Percentiles rank a stretch among this genome's conserved stretches.
These are phyloP conservation scores for Penicillium occitanis DNA, from an alignment of 2,329 filamentous ascomycete genomes.

Conservation along the genomic window DNA sequence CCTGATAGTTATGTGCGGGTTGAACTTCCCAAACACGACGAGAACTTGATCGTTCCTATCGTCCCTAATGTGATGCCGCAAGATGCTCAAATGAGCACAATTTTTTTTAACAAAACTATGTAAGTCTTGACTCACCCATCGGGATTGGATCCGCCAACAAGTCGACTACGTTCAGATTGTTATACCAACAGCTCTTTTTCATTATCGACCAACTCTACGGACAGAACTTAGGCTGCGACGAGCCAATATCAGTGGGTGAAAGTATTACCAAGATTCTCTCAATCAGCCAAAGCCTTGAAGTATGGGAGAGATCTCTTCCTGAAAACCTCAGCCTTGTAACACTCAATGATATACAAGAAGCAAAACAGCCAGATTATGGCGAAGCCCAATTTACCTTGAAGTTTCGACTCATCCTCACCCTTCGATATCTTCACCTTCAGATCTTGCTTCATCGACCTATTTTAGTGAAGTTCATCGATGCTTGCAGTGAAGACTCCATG, in stretches of 20 bases:
- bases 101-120: neutral
- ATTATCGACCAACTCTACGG: neutral
- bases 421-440: slow-evolving; percentile 46
- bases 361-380: slow-evolving; percentile 15
- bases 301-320: neutral
- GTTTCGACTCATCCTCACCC: slow-evolving; percentile 46
- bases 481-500: neutral
- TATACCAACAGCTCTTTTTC: neutral
- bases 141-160: neutral
- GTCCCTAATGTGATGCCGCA: slow-evolving; percentile 7
- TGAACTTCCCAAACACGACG: slow-evolving; percentile 32
- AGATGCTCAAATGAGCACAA: neutral
- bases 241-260: neutral
- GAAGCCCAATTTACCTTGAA: slow-evolving; percentile 26
- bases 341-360: slow-evolving; percentile 17
- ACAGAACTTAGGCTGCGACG: neutral
- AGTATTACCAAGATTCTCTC: neutral
- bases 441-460: slow-evolving; percentile 46
- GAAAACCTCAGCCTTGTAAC: slow-evolving; percentile 18
- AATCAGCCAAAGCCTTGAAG: neutral
- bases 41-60: slow-evolving; percentile 10
- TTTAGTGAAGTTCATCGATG: slow-evolving; percentile 41
- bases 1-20: slow-evolving; percentile 47
- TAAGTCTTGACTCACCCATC: neutral
- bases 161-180: slow-evolving; percentile 7